phyloP scores from a whole-genome alignment of 495 filamentous ascomycete genomes.

The Eremomyces bilateralis region DNA sequence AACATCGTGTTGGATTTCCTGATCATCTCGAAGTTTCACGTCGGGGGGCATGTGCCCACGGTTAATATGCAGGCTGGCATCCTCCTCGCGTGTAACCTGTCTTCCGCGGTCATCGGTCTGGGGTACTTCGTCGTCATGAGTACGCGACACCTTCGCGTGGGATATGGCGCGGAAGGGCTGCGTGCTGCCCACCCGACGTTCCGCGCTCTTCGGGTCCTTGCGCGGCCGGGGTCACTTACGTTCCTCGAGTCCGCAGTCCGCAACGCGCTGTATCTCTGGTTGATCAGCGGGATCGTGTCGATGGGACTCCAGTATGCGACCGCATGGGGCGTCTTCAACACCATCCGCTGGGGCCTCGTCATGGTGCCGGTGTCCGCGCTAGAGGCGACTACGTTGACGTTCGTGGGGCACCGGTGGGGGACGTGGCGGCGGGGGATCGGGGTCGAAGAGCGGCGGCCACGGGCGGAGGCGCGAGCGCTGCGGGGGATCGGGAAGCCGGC shows the following conservation, averaged over 20 bases:
- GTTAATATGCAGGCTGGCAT: conserved; percentile 43
- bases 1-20: conserved; percentile 53
- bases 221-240: conserved; percentile 32
- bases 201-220: conserved; percentile 26
- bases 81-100: conserved; percentile 36
- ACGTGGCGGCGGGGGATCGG: conserved; percentile 21
- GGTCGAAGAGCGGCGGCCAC: not conserved
- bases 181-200: conserved; percentile 15
- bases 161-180: too few species aligned
- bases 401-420: conserved; percentile 50
- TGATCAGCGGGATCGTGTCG: conserved; percentile 38
- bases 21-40: conserved; percentile 46
- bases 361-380: conserved; percentile 55
- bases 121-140: conserved; percentile 31
- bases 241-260: conserved; percentile 43
- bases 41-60: conserved; percentile 29
- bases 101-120: conserved; percentile 33
- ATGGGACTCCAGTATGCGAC: conserved; percentile 45
- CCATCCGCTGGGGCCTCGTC: conserved; percentile 56
- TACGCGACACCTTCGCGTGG: conserved; percentile 4
- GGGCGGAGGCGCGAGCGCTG: not conserved
- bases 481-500: conserved; percentile 32
- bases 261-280: conserved; percentile 53
- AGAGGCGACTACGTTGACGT: conserved; percentile 40
- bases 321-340: conserved; percentile 56